Base-by-base conservation (phyloP, 1,284 basidiomycete genomes). In the Heterobasidion irregulare region DNA sequence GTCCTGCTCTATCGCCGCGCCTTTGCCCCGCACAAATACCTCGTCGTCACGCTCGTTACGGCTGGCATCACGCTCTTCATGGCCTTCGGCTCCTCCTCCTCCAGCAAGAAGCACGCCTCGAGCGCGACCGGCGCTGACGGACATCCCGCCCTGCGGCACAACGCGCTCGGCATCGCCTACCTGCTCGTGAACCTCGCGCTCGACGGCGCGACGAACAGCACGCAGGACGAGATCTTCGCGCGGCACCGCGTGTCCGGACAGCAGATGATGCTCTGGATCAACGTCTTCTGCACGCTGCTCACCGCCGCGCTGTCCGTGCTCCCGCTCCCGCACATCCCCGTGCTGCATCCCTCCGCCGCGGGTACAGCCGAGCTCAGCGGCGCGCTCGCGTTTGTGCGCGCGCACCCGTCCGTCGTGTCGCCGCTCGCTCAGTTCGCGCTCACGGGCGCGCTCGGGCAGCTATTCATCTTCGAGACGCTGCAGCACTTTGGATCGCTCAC, bases 201-300 rank as follows among this genome's bases (percentile, higher is more conserved):
- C 50, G 97, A 99, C 68, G 97, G 97, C 19, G 84, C 92, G 44
- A 91, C 89, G 55, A 98, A 99, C 74, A 92, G 92, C n/a, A 98
- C 95, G 2, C 97, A 99, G 70, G 97, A 99, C 69, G 91, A 98
- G 72, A 90, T 99, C 59, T 99, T 99, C 70, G 75, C 82, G 43
- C 73, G 77, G 19, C 83, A 86, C 71, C 78, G 80, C 44, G 83
- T 95, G 18, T 84, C 86, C 0, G 97, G 97, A 4, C 94, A 97
- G 68, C 96, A 99, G 69, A 98, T 99, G 94, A 99, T 99, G 97
- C 87, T 99, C 68, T 96, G 87, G 83, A 98, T 98, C 71, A 96
- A 96, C 68, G 65, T 86, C 34, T 86, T 94, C 71, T 87, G 87
- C 67, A 90, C 92, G 1, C 50, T 83, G 43, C 70, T 94, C 58